Conservation (phyloP, 805 yeast species). For the Candida michaelii region DNA sequence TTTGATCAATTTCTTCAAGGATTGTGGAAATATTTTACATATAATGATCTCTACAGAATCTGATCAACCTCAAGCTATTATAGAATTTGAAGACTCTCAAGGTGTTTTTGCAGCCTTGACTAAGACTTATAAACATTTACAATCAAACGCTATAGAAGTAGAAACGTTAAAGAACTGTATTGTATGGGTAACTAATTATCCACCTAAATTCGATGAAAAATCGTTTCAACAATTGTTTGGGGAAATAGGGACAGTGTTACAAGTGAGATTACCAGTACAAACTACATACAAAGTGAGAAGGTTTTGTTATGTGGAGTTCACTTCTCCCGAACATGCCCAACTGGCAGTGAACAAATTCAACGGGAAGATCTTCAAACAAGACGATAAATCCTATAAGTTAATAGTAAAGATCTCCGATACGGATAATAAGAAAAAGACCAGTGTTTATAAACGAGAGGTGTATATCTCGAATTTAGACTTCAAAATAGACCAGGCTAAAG, state of each 20-base stretch:
- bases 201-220: constrained; percentile 48
- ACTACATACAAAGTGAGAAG: constrained; percentile 42
- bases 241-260: constrained; percentile 40
- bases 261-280: constrained; percentile 62
- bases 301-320: constrained; percentile 71
- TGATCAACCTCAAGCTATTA: constrained; percentile 41
- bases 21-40: constrained; percentile 57
- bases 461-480: constrained; percentile 45
- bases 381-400: constrained; percentile 33
- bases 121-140: constrained; percentile 50
- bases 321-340: constrained; percentile 41
- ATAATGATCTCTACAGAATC: constrained; percentile 22
- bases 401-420: constrained; percentile 68
- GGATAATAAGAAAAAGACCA: constrained; percentile 20
- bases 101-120: constrained; percentile 61
- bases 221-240: constrained; percentile 43
- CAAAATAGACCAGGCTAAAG: constrained; percentile 33
- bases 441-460: constrained; percentile 13
- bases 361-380: constrained; percentile 32
- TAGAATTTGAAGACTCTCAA: constrained; percentile 54
- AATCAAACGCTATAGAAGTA: constrained; percentile 46
- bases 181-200: constrained; percentile 73
- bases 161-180: constrained; percentile 48
- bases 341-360: constrained; percentile 43
- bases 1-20: constrained; percentile 47